Base-by-base conservation (phyloP, 148 eudicot species). In the Polygonum aviculare region DNA sequence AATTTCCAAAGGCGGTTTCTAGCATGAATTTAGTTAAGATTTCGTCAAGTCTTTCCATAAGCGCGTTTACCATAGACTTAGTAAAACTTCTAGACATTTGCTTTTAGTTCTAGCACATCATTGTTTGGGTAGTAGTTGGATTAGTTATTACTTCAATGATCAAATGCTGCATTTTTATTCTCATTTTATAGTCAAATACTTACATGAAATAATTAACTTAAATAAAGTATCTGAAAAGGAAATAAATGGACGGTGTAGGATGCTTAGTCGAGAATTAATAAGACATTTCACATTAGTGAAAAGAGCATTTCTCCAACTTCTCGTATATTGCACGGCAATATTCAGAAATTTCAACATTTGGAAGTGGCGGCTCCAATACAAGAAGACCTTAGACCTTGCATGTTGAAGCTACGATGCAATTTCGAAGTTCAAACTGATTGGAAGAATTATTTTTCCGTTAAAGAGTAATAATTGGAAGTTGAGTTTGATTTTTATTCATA, bases 241-340 rank as follows among this genome's bases (percentile, higher is more conserved):
- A 39, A 39, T 39, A 4, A 10, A 12, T 2, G 55, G 55, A 50
- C 6, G n/a, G 55, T 50, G 55, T 15, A 50, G 15, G 1, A 2
- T 50, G 55, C 16, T 15, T 16, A 3, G 14, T 15, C 3, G 2
- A 50, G 5, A 50, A 6, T 21, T n/a, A 60, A 60, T 35, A 15
- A 36, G 72, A 67, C 72, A 67, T 67, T 67, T 15, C 72, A 67
- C 44, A 67, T 67, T 67, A 5, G 6, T 67, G 72, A 67, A 67
- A 67, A 38, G 36, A 45, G 72, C 44, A 67, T 21, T 67, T 38
- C 21, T 67, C 72, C 72, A 67, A 36, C 72, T 67, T 67, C 72
- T 67, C 72, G 22, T 67, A 44, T 6, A 35, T 67, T 38, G 16
- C 72, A 67, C 72, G 72, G 9, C 40, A 65, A 65, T 5, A 8